Evolutionary conservation across 176 grass and related monocot species (phyloP).

Genomic region (Lolium perenne): DNA sequence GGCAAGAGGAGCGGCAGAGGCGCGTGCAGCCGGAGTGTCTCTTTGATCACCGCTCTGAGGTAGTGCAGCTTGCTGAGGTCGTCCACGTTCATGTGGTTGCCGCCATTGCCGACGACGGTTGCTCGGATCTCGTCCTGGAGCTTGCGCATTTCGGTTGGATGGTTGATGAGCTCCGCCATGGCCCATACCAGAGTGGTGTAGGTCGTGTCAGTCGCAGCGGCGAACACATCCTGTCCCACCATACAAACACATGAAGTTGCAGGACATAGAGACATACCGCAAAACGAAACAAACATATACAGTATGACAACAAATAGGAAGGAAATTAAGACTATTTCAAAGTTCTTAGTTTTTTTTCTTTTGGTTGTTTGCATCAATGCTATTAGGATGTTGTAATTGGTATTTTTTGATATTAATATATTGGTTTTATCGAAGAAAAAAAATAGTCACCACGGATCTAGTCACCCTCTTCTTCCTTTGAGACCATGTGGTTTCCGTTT

Average conservation of each 20-base stretch:
- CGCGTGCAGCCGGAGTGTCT: slow-evolving; percentile 53
- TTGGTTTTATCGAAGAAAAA: too few species aligned
- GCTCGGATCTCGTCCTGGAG: slow-evolving; percentile 53
- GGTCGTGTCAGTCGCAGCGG: slow-evolving; percentile 21
- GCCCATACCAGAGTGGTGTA: slow-evolving; percentile 15
- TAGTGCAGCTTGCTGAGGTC: not conserved
- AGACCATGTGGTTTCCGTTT: not conserved
- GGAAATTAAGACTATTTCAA: too few species aligned
- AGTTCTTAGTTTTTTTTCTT: too few species aligned
- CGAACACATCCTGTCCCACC: slow-evolving; percentile 6
- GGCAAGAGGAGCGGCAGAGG: slow-evolving; percentile 38
- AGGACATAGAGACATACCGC: too few species aligned
- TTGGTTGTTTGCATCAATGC: too few species aligned
- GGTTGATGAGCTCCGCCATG: slow-evolving; percentile 50
- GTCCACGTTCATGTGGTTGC: slow-evolving; percentile 9
- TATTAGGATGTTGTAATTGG: too few species aligned
- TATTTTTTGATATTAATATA: too few species aligned
- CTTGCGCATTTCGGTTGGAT: slow-evolving; percentile 34
- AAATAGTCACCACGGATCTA: too few species aligned
- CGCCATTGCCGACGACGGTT: not conserved
- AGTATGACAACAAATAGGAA: too few species aligned
- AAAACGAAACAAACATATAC: too few species aligned
- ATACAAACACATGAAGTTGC: not conserved
- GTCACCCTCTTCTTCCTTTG: too few species aligned
- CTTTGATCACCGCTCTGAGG: slow-evolving; percentile 51